phyloP scores from a whole-genome alignment of 345 rosid genomes.

The Populus simonii region DNA sequence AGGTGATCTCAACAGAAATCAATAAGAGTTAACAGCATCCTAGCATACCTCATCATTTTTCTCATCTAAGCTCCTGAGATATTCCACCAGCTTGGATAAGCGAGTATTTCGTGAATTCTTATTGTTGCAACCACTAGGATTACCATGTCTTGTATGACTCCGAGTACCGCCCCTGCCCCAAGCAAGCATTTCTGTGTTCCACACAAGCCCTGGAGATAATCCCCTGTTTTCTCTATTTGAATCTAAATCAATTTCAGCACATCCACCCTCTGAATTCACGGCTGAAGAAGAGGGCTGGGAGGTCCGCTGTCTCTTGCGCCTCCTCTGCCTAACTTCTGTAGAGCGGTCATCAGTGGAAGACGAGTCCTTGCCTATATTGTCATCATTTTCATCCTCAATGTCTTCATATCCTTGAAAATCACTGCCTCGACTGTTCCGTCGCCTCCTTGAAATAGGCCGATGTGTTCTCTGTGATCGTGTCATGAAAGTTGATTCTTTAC shows the following conservation, averaged over 20 bases:
- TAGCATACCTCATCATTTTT: constrained; percentile 57
- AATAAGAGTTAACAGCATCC: constrained; percentile 8
- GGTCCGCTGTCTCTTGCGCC: constrained; percentile 47
- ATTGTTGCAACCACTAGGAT: constrained; percentile 42
- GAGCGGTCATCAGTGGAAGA: constrained; percentile 71
- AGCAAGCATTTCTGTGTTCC: constrained; percentile 71
- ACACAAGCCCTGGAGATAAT: constrained; percentile 65
- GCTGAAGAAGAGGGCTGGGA: constrained; percentile 62
- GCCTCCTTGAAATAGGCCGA: constrained; percentile 49
- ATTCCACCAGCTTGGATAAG: constrained; percentile 62
- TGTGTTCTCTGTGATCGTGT: constrained; percentile 53
- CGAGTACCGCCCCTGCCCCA: constrained; percentile 95
- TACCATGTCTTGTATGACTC: constrained; percentile 83
- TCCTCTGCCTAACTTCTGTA: constrained; percentile 46
- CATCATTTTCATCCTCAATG: constrained; percentile 65
- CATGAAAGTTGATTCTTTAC: constrained; percentile 48
- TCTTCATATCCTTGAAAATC: constrained; percentile 67
- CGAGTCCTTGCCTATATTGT: constrained; percentile 59
- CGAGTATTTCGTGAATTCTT: constrained; percentile 61
- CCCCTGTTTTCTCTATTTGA: constrained; percentile 53
- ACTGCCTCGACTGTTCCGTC: constrained; percentile 50
- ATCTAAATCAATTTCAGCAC: constrained; percentile 53
- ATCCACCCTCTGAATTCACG: constrained; percentile 46
- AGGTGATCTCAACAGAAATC: not conserved
- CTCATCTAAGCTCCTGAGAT: constrained; percentile 63